Evolutionary conservation across 2,329 filamentous ascomycete species (phyloP).

Genomic region (Pseudogymnoascus sp.): DNA sequence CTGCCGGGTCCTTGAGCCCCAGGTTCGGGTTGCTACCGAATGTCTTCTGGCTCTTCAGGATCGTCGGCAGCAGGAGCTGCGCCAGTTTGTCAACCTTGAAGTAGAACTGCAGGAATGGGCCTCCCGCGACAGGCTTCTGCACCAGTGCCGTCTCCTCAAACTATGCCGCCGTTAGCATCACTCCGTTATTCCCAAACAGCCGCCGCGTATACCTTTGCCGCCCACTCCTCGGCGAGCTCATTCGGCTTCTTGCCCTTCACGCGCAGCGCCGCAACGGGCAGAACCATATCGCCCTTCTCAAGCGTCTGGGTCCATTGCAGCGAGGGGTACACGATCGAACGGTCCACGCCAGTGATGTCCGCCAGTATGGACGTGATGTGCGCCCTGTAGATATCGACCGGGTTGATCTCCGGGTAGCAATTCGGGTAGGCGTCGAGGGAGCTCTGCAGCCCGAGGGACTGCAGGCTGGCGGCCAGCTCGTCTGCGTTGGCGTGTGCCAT

Average conservation of each 20-base stretch:
- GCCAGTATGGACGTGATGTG: slow-evolving; percentile 64
- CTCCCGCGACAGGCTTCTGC: slow-evolving; percentile 57
- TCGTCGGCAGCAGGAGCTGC: slow-evolving; percentile 58
- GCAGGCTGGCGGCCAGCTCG: slow-evolving; percentile 17
- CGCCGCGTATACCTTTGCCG: slow-evolving; percentile 42
- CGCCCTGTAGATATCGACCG: slow-evolving; percentile 69
- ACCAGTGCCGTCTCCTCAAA: slow-evolving; percentile 67
- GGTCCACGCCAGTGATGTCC: slow-evolving; percentile 61
- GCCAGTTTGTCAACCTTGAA: slow-evolving; percentile 63
- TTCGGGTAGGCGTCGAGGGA: slow-evolving; percentile 37
- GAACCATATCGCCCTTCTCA: slow-evolving; percentile 73
- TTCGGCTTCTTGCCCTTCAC: slow-evolving; percentile 62
- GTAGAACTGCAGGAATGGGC: slow-evolving; percentile 70
- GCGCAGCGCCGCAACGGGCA: slow-evolving; percentile 72
- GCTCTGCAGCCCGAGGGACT: slow-evolving; percentile 19
- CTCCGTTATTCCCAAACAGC: background rate
- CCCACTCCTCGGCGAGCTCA: slow-evolving; percentile 54
- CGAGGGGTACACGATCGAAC: slow-evolving; percentile 62
- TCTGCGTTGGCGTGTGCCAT: slow-evolving; percentile 8
- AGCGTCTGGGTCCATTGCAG: slow-evolving; percentile 71
- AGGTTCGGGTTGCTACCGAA: slow-evolving; percentile 58
- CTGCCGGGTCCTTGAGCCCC: slow-evolving; percentile 52
- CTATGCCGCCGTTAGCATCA: slow-evolving; percentile 29
- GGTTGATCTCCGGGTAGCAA: slow-evolving; percentile 61
- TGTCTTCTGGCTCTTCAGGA: slow-evolving; percentile 50